A percentile compares a stretch with the other conserved stretches of the same genome.
Conservation (phyloP, 495 filamentous ascomycete genomes). For the Cryomyces minteri region DNA sequence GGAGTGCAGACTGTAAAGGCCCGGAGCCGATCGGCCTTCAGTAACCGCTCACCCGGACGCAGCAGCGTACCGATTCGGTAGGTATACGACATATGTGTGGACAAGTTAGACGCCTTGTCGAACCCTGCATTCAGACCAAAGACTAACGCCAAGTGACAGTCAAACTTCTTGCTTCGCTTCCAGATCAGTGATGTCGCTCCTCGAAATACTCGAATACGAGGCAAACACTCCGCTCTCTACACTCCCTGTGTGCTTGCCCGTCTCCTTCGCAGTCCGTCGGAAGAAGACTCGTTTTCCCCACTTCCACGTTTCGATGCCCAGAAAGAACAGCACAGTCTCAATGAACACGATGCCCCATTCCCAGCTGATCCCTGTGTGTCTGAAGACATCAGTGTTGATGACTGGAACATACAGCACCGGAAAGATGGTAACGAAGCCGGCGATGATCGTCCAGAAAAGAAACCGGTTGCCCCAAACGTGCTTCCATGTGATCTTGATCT, state of each 20-base stretch:
- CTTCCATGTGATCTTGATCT: conserved; percentile 5
- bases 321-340: conserved; percentile 37
- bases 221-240: conserved; percentile 12
- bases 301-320: conserved; percentile 51
- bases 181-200: no score
- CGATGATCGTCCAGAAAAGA: conserved; percentile 53
- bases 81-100: no score
- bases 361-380: conserved; percentile 54
- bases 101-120: no score
- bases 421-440: conserved; percentile 49
- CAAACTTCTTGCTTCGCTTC: no score
- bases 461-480: conserved; percentile 55
- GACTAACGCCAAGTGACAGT: no score
- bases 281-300: conserved; percentile 32
- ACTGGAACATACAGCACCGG: conserved; percentile 56
- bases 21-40: no score
- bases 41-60: no score
- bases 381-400: conserved; percentile 52
- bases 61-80: no score
- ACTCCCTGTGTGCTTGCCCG: conserved; percentile 2
- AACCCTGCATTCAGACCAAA: no score
- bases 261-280: conserved; percentile 5
- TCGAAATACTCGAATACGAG: conserved; percentile 8
- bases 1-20: no score
- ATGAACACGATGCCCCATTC: conserved; percentile 51